A percentile compares a stretch with the other conserved stretches of the same genome.
Conservation (phyloP, 768 basidiomycete species). For the Harrya chromipes region DNA sequence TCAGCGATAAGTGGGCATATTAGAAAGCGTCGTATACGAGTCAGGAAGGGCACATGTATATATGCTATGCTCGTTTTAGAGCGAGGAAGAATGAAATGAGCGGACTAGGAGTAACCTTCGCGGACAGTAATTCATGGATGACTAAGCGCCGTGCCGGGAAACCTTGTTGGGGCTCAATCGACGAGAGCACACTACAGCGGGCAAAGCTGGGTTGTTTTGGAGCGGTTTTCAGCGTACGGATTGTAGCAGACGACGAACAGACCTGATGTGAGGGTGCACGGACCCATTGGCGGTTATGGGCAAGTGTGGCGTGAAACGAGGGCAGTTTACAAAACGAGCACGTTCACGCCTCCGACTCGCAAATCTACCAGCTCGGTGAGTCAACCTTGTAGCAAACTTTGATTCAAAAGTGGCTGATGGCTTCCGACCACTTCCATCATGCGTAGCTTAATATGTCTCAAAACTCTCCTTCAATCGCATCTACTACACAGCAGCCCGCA, state of each 20-base stretch:
- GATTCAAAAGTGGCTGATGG: constrained; percentile 15
- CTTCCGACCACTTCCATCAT: constrained; percentile 11
- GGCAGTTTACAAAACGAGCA: constrained; percentile 31
- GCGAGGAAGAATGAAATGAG: too few species aligned
- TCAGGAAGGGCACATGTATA: too few species aligned
- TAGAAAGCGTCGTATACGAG: too few species aligned
- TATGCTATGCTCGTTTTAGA: too few species aligned
- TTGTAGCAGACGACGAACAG: too few species aligned
- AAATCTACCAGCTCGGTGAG: constrained; percentile 64
- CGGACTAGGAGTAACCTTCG: constrained; percentile 16
- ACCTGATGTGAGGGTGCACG: constrained; percentile 14
- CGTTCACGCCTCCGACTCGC: constrained; percentile 51
- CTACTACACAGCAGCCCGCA: constrained; percentile 32
- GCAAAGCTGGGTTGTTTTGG: too few species aligned
- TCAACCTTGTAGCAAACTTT: constrained; percentile 63
- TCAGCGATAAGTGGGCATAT: too few species aligned
- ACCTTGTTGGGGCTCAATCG: constrained; percentile 13
- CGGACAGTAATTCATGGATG: constrained; percentile 27
- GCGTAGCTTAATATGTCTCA: constrained; percentile 21
- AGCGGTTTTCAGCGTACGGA: too few species aligned
- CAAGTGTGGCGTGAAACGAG: constrained; percentile 33
- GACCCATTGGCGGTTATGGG: constrained; percentile 30
- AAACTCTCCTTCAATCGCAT: constrained; percentile 22
- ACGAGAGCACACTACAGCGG: too few species aligned
- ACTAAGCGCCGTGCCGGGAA: constrained; percentile 29